These are phyloP conservation scores for Sarocladium brachiariae DNA, from an alignment of 2,329 filamentous ascomycete genomes.

Conservation along the genomic window DNA sequence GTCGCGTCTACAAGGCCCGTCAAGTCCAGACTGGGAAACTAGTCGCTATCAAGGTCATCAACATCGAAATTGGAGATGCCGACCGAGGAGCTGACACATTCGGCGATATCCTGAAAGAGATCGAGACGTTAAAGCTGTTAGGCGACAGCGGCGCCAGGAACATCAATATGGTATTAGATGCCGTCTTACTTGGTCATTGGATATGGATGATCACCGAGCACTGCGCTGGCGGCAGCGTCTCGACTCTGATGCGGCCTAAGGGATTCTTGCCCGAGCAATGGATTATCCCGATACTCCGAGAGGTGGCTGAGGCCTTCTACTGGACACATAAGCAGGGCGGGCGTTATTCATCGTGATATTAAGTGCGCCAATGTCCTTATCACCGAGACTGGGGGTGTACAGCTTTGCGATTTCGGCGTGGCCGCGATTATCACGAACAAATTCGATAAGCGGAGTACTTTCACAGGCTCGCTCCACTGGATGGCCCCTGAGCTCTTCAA, in stretches of 20 bases:
- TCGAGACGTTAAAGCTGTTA: constrained; percentile 63
- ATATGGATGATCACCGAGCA: constrained; percentile 89
- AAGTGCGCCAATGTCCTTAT: constrained; percentile 77
- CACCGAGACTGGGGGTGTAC: constrained; percentile 67
- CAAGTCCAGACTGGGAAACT: constrained; percentile 38
- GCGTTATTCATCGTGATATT: constrained; percentile 65
- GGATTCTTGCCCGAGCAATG: constrained; percentile 63
- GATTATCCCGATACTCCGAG: constrained; percentile 60
- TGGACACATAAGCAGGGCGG: constrained; percentile 62
- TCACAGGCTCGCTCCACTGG: constrained; percentile 79
- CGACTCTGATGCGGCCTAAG: constrained; percentile 63
- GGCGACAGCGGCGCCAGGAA: constrained; percentile 69
- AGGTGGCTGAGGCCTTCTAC: constrained; percentile 57
- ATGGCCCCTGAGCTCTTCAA: constrained; percentile 78
- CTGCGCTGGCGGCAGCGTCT: constrained; percentile 77
- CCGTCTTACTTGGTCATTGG: constrained; percentile 67
- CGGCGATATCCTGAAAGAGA: constrained; percentile 62
- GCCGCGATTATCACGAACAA: constrained; percentile 71
- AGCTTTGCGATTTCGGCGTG: constrained; percentile 81
- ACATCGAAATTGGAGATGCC: constrained; percentile 71
- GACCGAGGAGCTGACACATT: constrained; percentile 59
- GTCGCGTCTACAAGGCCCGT: constrained; percentile 63
- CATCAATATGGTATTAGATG: constrained; percentile 75
- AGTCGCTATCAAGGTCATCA: constrained; percentile 76
- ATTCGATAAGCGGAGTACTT: constrained; percentile 69